Percentiles rank a stretch among this genome's conserved stretches.
Conservation (phyloP, 2,329 filamentous ascomycete species). For the Apiospora pterosperma region DNA sequence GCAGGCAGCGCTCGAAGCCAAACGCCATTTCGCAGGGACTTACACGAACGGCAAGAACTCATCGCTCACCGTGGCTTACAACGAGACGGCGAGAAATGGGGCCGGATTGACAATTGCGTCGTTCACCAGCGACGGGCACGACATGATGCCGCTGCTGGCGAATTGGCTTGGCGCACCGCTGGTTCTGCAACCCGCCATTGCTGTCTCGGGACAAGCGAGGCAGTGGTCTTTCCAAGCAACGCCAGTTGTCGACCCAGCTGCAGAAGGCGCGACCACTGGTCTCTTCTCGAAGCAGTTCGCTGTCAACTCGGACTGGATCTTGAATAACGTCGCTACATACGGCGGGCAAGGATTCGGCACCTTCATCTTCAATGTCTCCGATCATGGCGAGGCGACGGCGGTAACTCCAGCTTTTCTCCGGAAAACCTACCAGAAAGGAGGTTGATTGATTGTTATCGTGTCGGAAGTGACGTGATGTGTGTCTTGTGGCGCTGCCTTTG, state of each 20-base stretch:
- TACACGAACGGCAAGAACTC: conserved; percentile 13
- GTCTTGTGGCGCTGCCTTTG: too few relatives aligned
- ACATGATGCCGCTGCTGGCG: conserved; percentile 9
- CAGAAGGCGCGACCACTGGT: conserved; percentile 7
- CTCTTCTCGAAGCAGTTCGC: conserved; percentile 17
- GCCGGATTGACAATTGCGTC: conserved; percentile 16
- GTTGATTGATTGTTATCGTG: background rate
- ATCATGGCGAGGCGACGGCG: conserved; percentile 15
- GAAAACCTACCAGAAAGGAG: background rate
- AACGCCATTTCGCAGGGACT: conserved; percentile 19
- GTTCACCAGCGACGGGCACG: conserved; percentile 10
- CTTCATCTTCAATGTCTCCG: conserved; percentile 17
- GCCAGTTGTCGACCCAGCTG: background rate
- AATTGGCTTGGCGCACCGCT: conserved; percentile 3
- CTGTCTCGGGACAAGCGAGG: background rate
- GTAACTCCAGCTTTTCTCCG: conserved; percentile 5
- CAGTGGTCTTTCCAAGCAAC: conserved; percentile 15
- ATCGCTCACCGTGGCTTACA: conserved; percentile 16
- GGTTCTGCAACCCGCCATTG: conserved; percentile 13
- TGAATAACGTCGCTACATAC: conserved; percentile 12
- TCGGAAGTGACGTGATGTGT: background rate
- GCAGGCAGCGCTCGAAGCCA: conserved; percentile 22
- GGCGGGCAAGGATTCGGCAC: conserved; percentile 15
- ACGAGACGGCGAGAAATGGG: conserved; percentile 14
- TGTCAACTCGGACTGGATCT: conserved; percentile 15